Conservation (phyloP, 441 rosid species). For the Arabidopsis hybrid region DNA sequence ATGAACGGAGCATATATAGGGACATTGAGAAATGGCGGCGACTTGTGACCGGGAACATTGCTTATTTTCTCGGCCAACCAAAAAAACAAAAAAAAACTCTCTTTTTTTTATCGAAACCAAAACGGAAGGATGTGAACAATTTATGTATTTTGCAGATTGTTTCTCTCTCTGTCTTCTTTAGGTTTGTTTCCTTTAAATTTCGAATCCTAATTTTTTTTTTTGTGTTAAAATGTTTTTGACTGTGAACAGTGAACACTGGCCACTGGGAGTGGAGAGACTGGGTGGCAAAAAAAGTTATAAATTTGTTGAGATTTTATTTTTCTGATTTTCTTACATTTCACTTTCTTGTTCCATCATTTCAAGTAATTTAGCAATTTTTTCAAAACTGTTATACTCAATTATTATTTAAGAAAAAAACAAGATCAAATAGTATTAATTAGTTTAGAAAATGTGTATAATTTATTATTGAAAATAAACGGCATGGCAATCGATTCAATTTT, state of each 20-base stretch:
- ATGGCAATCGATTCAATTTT: not conserved
- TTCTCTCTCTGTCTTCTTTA: not conserved
- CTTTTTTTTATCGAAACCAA: not conserved
- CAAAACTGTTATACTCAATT: not conserved
- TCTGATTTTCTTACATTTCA: not conserved
- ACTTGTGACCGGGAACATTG: constrained; percentile 53
- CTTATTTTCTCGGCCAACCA: constrained; percentile 39
- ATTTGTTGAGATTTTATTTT: not conserved
- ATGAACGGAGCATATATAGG: constrained; percentile 50
- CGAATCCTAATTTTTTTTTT: not conserved
- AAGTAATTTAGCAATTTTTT: not conserved
- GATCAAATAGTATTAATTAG: no score
- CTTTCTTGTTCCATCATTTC: not conserved
- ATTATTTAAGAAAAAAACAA: no score
- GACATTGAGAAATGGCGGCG: constrained; percentile 47
- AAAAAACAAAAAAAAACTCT: not conserved
- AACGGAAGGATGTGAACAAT: constrained; percentile 12
- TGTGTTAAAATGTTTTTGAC: not conserved
- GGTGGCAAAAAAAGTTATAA: not conserved
- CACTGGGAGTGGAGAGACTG: not conserved
- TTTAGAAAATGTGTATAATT: not conserved
- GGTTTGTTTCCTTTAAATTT: not conserved
- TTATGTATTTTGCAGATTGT: constrained; percentile 17
- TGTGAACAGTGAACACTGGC: not conserved
- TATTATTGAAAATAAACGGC: not conserved